A percentile compares a stretch with the other conserved stretches of the same genome.
Evolutionary conservation across 2,329 filamentous ascomycete species (phyloP).

Genomic region (Cordyceps cateniannulata): DNA sequence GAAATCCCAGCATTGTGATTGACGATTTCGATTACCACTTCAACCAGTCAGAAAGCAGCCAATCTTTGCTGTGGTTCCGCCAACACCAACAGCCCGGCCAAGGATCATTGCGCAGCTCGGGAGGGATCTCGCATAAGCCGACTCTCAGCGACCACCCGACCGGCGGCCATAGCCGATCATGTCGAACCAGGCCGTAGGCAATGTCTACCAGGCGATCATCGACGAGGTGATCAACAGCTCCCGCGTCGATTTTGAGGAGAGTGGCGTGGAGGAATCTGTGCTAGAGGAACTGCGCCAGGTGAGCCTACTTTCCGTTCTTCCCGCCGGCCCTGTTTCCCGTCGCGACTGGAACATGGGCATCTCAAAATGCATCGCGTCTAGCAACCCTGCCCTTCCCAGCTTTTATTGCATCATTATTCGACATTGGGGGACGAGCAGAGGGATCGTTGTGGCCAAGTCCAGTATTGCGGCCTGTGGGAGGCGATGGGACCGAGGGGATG

Average conservation of each 20-base stretch:
- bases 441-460: neutral
- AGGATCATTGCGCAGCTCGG: neutral
- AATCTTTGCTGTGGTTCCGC: neutral
- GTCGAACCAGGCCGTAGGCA: constrained; percentile 59
- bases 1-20: neutral
- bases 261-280: constrained; percentile 80
- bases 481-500: neutral
- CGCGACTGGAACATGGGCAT: neutral
- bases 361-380: neutral
- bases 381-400: neutral
- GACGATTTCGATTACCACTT: neutral
- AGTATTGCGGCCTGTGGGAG: neutral
- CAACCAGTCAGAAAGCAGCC: neutral
- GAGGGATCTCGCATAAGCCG: constrained; percentile 8
- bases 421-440: neutral
- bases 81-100: neutral
- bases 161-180: no score
- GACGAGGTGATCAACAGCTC: constrained; percentile 87
- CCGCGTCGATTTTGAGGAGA: constrained; percentile 93
- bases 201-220: constrained; percentile 73
- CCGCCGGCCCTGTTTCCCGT: neutral
- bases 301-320: constrained; percentile 31
- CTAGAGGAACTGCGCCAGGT: constrained; percentile 85
- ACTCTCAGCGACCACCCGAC: constrained; percentile 10
- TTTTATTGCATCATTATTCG: neutral